Evolutionary conservation across 2,329 filamentous ascomycete genomes (phyloP).

Genomic region (Rhynchosporium agropyri): DNA sequence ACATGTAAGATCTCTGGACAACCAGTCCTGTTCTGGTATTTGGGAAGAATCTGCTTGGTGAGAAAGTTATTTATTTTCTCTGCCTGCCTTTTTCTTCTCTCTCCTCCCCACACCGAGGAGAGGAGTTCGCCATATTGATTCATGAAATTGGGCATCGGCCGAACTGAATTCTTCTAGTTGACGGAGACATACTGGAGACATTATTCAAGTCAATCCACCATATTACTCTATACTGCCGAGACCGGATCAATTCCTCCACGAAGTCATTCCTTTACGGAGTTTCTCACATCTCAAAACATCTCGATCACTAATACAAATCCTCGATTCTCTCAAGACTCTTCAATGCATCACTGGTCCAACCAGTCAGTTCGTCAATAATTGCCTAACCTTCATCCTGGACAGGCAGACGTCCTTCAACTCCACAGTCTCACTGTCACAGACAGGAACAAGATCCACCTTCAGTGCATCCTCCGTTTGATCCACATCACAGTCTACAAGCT

Average conservation of each 20-base stretch:
- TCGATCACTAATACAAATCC: background rate
- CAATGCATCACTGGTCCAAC: background rate
- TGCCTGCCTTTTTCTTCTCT: background rate
- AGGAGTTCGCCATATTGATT: background rate
- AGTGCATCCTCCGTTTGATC: background rate
- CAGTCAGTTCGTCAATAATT: background rate
- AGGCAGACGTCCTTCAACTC: background rate
- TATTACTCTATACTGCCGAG: background rate
- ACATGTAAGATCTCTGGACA: conserved; percentile 9
- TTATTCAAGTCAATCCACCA: too few species aligned
- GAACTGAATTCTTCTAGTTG: background rate
- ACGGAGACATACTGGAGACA: too few species aligned
- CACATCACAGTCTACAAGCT: background rate
- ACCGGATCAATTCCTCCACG: background rate
- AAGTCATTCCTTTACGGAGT: conserved; percentile 2
- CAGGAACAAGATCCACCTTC: background rate
- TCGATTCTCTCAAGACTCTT: background rate
- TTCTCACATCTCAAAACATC: background rate
- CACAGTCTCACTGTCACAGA: background rate
- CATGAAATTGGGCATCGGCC: background rate
- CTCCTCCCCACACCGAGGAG: background rate
- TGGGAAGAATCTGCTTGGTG: background rate
- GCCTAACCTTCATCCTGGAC: background rate
- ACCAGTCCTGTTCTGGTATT: background rate
- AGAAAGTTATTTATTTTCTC: background rate